Evolutionary conservation across 371 early-diverging fungal species (phyloP).

Genomic region (Spraguea lophii): DNA sequence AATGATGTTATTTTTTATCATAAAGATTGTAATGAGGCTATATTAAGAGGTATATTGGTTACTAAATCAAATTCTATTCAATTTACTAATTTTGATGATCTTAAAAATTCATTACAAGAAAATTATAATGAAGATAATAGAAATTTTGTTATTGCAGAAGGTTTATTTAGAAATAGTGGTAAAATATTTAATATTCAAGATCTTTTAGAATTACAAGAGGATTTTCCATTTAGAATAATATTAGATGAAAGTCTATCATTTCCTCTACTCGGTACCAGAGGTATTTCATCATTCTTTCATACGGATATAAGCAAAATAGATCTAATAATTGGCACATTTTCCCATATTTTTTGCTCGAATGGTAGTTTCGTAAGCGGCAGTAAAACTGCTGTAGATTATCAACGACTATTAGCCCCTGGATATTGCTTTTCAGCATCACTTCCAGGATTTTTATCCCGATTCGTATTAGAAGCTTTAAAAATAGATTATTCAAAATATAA

Average conservation of each 20-base stretch:
- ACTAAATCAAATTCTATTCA: slow-evolving; percentile 30
- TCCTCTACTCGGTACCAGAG: slow-evolving; percentile 68
- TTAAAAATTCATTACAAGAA: slow-evolving; percentile 2
- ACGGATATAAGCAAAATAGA: slow-evolving; percentile 60
- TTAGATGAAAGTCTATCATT: slow-evolving; percentile 79
- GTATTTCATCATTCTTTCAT: slow-evolving; percentile 66
- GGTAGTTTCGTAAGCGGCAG: slow-evolving; percentile 86
- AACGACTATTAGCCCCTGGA: slow-evolving; percentile 67
- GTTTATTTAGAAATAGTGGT: slow-evolving; percentile 72
- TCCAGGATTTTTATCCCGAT: slow-evolving; percentile 74
- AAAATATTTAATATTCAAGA: slow-evolving; percentile 64
- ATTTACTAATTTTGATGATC: slow-evolving; percentile 26
- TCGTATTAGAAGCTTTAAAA: slow-evolving; percentile 61
- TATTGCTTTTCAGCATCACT: slow-evolving; percentile 94
- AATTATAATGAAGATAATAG: neutral
- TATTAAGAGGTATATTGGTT: slow-evolving; percentile 35
- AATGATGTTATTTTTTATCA: slow-evolving; percentile 72
- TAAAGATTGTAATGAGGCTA: slow-evolving; percentile 30
- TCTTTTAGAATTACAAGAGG: slow-evolving; percentile 66
- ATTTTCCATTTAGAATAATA: slow-evolving; percentile 83
- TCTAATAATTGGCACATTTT: slow-evolving; percentile 70
- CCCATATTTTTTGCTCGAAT: slow-evolving; percentile 57
- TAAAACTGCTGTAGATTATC: slow-evolving; percentile 68
- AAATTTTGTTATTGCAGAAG: slow-evolving; percentile 78
- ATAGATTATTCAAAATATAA: slow-evolving; percentile 4